Percentiles rank a stretch among this genome's conserved stretches.
Conservation (phyloP, 73 alveolate species). For the Urostyla sp. region DNA sequence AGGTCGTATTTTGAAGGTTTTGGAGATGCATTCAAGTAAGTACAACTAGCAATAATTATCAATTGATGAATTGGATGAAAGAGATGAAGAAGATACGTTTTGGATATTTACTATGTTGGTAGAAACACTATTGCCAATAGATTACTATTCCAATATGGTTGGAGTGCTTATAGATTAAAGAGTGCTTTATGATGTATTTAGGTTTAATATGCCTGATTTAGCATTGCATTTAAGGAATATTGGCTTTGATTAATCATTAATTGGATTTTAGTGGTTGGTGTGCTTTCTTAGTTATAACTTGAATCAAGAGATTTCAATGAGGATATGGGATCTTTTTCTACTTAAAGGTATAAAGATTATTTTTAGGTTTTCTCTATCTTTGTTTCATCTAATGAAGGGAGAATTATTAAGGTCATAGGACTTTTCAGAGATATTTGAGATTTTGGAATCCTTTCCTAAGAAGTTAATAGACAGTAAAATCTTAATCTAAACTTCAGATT, state of each 20-base stretch:
- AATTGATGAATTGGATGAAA: slow-evolving; percentile 21
- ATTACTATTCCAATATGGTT: slow-evolving; percentile 54
- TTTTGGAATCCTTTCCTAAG: slow-evolving; percentile 36
- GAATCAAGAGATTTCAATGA: slow-evolving; percentile 27
- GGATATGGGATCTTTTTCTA: slow-evolving; percentile 50
- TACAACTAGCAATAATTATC: not conserved
- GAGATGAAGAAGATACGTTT: slow-evolving; percentile 55
- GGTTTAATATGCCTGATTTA: slow-evolving; percentile 34
- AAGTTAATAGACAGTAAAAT: slow-evolving; percentile 39
- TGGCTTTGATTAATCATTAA: slow-evolving; percentile 38
- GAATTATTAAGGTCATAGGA: slow-evolving; percentile 26
- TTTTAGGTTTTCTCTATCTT: slow-evolving; percentile 42
- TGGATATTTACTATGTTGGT: slow-evolving; percentile 46
- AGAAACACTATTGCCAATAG: slow-evolving; percentile 43
- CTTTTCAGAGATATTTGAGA: slow-evolving; percentile 51
- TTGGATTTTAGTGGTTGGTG: slow-evolving; percentile 53
- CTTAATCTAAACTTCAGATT: slow-evolving; percentile 33
- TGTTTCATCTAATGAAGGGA: slow-evolving; percentile 33
- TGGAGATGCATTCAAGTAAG: not conserved
- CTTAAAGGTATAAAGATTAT: slow-evolving; percentile 30
- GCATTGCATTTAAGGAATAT: slow-evolving; percentile 4
- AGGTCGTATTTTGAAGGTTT: slow-evolving; percentile 24
- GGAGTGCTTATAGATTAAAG: slow-evolving; percentile 45
- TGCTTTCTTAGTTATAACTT: slow-evolving; percentile 36
- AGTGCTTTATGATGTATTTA: slow-evolving; percentile 22